These are phyloP conservation scores for Amauroascus niger DNA, from an alignment of 2,329 filamentous ascomycete genomes.

Conservation along the genomic window DNA sequence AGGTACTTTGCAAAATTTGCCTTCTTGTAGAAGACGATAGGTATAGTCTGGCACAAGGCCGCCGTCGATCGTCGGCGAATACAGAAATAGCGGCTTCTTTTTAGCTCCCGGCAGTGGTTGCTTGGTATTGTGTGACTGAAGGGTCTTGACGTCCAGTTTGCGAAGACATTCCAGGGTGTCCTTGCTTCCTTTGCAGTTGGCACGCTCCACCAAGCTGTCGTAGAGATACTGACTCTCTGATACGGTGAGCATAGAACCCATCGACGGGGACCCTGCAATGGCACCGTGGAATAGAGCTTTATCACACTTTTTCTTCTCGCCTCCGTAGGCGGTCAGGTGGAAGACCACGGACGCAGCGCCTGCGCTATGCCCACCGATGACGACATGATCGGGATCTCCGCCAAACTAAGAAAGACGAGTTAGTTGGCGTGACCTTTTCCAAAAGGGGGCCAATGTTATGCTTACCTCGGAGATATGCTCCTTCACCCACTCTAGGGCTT, in stretches of 20 bases:
- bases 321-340: conserved; percentile 49
- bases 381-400: conserved; percentile 57
- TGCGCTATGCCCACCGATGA: conserved; percentile 58
- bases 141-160: conserved; percentile 32
- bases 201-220: conserved; percentile 42
- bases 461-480: conserved; percentile 47
- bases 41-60: conserved; percentile 45
- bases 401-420: conserved; percentile 46
- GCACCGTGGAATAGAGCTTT: conserved; percentile 45
- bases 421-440: neutral
- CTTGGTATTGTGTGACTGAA: conserved; percentile 41
- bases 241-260: conserved; percentile 41
- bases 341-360: conserved; percentile 56
- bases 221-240: conserved; percentile 44
- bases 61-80: conserved; percentile 43
- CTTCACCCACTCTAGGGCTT: conserved; percentile 60
- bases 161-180: conserved; percentile 43
- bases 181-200: conserved; percentile 34
- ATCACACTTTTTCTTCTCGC: conserved; percentile 27
- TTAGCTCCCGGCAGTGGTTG: conserved; percentile 39
- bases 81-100: conserved; percentile 41
- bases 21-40: conserved; percentile 40
- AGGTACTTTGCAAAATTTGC: conserved; percentile 44
- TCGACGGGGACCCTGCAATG: conserved; percentile 47
- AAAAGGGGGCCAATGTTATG: neutral